phyloP scores from a whole-genome alignment of 148 eudicot genomes.

The Persicaria tinctoria region DNA sequence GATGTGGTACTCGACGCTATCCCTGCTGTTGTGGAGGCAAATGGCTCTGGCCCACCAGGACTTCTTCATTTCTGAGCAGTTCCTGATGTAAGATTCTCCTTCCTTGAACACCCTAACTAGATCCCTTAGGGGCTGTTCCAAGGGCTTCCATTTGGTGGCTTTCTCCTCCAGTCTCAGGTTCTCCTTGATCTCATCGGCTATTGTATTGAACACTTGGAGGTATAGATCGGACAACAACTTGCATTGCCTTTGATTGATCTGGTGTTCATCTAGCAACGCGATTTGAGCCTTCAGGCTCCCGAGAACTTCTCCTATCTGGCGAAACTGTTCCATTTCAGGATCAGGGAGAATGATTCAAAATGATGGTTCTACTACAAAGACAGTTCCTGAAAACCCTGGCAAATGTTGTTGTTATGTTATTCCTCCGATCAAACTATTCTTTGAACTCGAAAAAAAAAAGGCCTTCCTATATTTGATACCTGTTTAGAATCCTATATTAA shows the following conservation, averaged over 20 bases:
- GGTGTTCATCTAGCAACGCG: constrained; percentile 37
- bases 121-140: constrained; percentile 52
- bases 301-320: constrained; percentile 60
- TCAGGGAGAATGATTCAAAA: not conserved
- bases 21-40: constrained; percentile 33
- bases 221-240: constrained; percentile 38
- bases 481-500: not conserved
- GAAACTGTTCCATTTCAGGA: constrained; percentile 52
- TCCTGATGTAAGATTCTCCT: constrained; percentile 44
- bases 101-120: constrained; percentile 52
- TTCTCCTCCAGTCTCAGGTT: constrained; percentile 52
- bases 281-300: constrained; percentile 58
- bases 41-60: constrained; percentile 52
- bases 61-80: constrained; percentile 39
- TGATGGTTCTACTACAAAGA: not conserved
- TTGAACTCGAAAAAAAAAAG: too few relatives aligned
- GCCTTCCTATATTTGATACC: not conserved
- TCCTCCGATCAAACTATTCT: too few relatives aligned
- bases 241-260: constrained; percentile 53
- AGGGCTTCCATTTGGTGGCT: constrained; percentile 57
- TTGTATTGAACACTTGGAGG: constrained; percentile 35
- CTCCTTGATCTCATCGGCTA: constrained; percentile 47
- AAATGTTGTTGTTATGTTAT: not conserved
- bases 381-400: not conserved
- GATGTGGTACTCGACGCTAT: constrained; percentile 46